phyloP scores from a whole-genome alignment of 805 yeast species.

The Cyberlindnera americana region DNA sequence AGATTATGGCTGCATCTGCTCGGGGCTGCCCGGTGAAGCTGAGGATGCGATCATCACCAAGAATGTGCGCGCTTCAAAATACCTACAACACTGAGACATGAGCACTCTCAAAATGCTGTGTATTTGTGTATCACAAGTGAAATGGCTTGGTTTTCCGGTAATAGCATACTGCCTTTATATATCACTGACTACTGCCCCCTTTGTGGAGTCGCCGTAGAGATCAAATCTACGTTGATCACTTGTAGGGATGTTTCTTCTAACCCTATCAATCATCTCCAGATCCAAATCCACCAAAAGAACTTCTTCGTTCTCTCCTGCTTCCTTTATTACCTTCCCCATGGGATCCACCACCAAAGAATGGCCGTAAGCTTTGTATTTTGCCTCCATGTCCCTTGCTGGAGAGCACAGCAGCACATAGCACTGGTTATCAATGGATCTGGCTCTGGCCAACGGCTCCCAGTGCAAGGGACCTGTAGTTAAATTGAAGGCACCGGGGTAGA shows the following conservation, averaged over 20 bases:
- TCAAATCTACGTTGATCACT: constrained; percentile 66
- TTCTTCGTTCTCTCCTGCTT: constrained; percentile 74
- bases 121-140: too few relatives aligned
- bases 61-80: constrained; percentile 1
- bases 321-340: constrained; percentile 54
- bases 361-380: constrained; percentile 62
- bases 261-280: constrained; percentile 47
- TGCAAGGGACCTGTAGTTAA: constrained; percentile 82
- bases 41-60: too few relatives aligned
- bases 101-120: too few relatives aligned
- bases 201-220: constrained; percentile 37
- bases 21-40: too few relatives aligned
- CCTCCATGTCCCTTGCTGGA: constrained; percentile 74
- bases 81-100: too few relatives aligned
- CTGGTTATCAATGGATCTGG: constrained; percentile 76
- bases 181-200: constrained; percentile 18
- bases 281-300: constrained; percentile 68
- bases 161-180: background rate
- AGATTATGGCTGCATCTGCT: background rate
- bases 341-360: constrained; percentile 66
- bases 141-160: too few relatives aligned
- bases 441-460: constrained; percentile 73
- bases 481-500: constrained; percentile 82
- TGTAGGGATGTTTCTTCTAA: constrained; percentile 65
- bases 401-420: constrained; percentile 75